Conservation (phyloP, 177 flowering plant genomes). For the Tripterygium wilfordii region DNA sequence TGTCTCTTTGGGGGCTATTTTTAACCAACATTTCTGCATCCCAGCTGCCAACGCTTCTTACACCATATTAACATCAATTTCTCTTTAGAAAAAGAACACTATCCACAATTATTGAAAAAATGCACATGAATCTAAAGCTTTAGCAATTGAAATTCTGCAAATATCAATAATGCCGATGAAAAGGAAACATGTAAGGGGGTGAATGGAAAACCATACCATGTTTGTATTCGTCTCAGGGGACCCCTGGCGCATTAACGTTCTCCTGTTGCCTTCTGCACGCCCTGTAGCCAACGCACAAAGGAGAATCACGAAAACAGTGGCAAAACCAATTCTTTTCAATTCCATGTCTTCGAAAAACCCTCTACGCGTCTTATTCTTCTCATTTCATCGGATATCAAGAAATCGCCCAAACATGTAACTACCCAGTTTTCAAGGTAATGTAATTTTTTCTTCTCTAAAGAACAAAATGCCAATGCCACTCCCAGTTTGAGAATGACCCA, state of each 20-base stretch:
- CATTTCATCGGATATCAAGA: conserved; percentile 18
- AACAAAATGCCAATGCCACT: background rate
- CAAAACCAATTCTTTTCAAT: conserved; percentile 14
- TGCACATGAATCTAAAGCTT: background rate
- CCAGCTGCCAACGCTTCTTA: too few species aligned
- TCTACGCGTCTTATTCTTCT: conserved; percentile 8
- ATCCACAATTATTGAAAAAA: too few species aligned
- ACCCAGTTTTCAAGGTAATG: too few species aligned
- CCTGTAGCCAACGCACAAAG: conserved; percentile 18
- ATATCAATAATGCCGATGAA: background rate
- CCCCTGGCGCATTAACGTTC: conserved; percentile 1
- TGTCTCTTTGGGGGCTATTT: too few species aligned
- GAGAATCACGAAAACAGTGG: conserved; percentile 14
- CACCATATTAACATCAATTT: too few species aligned
- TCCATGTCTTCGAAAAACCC: conserved; percentile 22
- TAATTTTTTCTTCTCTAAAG: too few species aligned
- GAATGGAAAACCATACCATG: conserved; percentile 13
- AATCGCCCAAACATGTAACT: conserved; percentile 1
- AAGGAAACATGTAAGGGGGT: background rate
- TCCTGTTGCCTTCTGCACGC: conserved; percentile 12
- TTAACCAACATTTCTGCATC: too few species aligned
- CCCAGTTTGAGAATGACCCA: background rate
- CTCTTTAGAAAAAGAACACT: too few species aligned
- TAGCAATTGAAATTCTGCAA: background rate
- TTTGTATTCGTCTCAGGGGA: conserved; percentile 2